Evolutionary conservation across 2,329 filamentous ascomycete genomes (phyloP).

Genomic region (Colletotrichum tropicale): DNA sequence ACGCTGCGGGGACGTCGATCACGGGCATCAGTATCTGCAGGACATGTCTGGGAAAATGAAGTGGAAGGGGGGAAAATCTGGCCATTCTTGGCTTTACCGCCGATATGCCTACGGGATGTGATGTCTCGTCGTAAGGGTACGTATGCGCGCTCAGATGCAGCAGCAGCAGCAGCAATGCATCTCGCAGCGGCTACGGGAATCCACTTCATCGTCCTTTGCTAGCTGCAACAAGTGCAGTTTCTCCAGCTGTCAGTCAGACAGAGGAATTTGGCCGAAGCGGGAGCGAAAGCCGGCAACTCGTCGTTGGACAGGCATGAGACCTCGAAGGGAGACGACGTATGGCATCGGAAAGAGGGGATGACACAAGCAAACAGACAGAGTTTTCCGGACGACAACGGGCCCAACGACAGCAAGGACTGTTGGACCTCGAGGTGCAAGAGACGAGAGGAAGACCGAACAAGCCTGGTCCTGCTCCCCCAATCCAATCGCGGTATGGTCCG

Average conservation of each 20-base stretch:
- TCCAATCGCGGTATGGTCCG: not conserved
- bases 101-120: not conserved
- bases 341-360: not conserved
- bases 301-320: not conserved
- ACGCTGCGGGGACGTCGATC: slow-evolving; percentile 11
- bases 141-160: not conserved
- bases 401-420: not conserved
- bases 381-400: slow-evolving; percentile 7
- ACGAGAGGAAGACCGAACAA: not conserved
- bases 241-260: not conserved
- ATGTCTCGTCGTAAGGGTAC: not conserved
- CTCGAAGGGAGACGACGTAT: not conserved
- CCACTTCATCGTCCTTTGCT: not conserved
- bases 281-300: not conserved
- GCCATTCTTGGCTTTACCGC: not conserved
- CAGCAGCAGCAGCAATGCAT: not conserved
- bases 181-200: not conserved
- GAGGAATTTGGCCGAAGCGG: not conserved
- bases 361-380: not conserved
- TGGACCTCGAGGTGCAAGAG: not conserved
- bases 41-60: not conserved
- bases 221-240: not conserved
- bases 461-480: not conserved
- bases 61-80: not conserved
- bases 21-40: slow-evolving; percentile 3